phyloP scores from a whole-genome alignment of 495 filamentous ascomycete species.

The Chaetomium tenue region DNA sequence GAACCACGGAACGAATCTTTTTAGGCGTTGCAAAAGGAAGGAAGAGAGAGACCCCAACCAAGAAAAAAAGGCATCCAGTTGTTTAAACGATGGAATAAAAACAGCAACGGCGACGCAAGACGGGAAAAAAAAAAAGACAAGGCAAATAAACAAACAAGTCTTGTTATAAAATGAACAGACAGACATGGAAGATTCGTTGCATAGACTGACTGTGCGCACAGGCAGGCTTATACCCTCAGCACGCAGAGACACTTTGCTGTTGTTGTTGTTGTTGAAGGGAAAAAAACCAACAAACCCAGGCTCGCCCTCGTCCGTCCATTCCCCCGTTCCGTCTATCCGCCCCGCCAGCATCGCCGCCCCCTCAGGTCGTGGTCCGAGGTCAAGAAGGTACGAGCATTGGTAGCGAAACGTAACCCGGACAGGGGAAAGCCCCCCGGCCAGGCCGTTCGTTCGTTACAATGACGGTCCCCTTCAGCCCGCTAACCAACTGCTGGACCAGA shows the following conservation, averaged over 20 bases:
- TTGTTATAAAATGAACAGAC: background rate
- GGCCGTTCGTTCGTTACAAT: background rate
- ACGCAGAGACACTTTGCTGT: slow-evolving; percentile 1
- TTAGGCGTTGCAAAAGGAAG: background rate
- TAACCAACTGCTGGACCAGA: too few relatives aligned
- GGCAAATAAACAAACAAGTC: background rate
- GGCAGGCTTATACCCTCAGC: slow-evolving; percentile 12
- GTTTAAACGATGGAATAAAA: background rate
- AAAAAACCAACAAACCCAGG: background rate
- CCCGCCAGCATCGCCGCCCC: background rate
- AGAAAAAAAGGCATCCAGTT: background rate
- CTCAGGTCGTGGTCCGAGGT: background rate
- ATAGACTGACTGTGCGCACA: background rate
- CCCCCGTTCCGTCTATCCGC: background rate
- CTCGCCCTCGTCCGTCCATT: background rate
- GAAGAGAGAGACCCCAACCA: background rate
- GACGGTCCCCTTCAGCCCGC: too few relatives aligned
- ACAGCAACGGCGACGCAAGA: background rate
- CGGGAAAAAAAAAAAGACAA: background rate
- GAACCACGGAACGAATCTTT: background rate
- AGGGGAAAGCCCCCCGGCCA: background rate
- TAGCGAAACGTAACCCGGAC: background rate
- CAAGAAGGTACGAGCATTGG: too few relatives aligned
- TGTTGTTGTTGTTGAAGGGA: background rate
- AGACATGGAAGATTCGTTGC: slow-evolving; percentile 4